Conservation (phyloP, 1,284 basidiomycete genomes). For the Pascua guehoae region DNA sequence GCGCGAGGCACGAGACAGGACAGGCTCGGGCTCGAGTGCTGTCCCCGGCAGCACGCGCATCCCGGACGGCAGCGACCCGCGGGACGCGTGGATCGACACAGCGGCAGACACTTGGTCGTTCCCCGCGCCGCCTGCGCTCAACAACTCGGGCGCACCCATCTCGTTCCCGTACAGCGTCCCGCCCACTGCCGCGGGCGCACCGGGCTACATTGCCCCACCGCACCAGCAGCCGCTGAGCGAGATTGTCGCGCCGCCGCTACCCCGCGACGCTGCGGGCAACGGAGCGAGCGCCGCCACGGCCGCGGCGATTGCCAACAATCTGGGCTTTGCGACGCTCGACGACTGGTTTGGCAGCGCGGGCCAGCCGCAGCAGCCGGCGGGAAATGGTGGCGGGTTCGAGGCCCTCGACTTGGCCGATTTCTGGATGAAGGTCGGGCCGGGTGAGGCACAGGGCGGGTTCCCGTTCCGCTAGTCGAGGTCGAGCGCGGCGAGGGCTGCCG, state of each 20-base stretch:
- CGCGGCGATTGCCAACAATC: slow-evolving; percentile 16
- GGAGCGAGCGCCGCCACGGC: slow-evolving; percentile 2
- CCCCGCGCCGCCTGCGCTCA: slow-evolving; percentile 2
- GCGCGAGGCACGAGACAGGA: neutral
- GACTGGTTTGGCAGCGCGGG: slow-evolving; percentile 33
- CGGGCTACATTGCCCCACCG: slow-evolving; percentile 22
- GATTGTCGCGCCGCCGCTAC: slow-evolving; percentile 11
- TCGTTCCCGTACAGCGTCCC: slow-evolving; percentile 20
- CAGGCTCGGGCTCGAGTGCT: too few species aligned
- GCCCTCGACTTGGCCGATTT: slow-evolving; percentile 53
- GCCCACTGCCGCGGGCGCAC: neutral
- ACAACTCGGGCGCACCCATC: slow-evolving; percentile 4
- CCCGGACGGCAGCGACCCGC: neutral
- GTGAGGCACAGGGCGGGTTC: slow-evolving; percentile 52
- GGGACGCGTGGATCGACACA: too few species aligned
- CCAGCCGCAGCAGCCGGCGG: slow-evolving; percentile 2
- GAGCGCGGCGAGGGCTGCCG: too few species aligned
- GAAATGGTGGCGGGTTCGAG: slow-evolving; percentile 14
- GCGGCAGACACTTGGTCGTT: slow-evolving; percentile 7
- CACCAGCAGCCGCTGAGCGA: slow-evolving; percentile 34
- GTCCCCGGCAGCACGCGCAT: neutral
- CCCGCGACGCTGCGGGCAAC: slow-evolving; percentile 3
- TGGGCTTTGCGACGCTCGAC: slow-evolving; percentile 38
- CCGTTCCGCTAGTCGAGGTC: slow-evolving; percentile 21
- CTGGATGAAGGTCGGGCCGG: slow-evolving; percentile 57